Base-by-base conservation (phyloP, 2,329 filamentous ascomycete species). In the Emmonsiellopsis sp. region DNA sequence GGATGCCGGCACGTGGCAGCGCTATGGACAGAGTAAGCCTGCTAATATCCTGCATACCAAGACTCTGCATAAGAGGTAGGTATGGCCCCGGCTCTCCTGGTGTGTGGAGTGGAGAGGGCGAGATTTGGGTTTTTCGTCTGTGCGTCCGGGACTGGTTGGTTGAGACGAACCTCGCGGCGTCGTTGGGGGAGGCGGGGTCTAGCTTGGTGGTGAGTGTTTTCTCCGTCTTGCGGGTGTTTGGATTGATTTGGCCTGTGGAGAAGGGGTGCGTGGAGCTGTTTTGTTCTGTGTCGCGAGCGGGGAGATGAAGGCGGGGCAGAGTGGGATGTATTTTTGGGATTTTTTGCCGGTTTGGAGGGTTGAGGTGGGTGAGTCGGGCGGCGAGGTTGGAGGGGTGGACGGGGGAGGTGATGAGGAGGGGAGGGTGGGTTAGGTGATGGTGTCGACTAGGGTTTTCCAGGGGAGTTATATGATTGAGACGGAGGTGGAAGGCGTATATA, bases 1-100 rank as follows among this genome's bases (percentile, higher is more conserved):
- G 40, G 16, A 71, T 55, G 59, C 61, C 16, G 63, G 65, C 6
- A n/a, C 56, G 51, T 69, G 61, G 69, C 63, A 66, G 53, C 67
- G 71, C 13, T 77, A 77, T 60, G 73, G 71, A n/a, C 73, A 76
- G 60, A 68, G 65, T 60, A 77, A 77, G 61, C 70, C 76, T 7
- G 73, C 70, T 51, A 76, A 76, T 52, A 63, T 76, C 20, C 63
- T 76, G 42, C 71, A 75, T 58, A 58, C 67, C n/a, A 68, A 63
- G 55, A 66, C 63, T 6, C 55, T 75, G 46, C 57, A 71, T 51
- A 63, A 62, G 51, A 54, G 26, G 16, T 69, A 54, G 26, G 16
- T 69, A 73, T 55, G 69, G 70, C 1, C 64, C 58, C 13, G 66
- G 62, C 10, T 68, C 65, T 35, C 43, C 53, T 10, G 57, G 59